Conservation (phyloP, 768 basidiomycete species). For the Hygrophorus russula region DNA sequence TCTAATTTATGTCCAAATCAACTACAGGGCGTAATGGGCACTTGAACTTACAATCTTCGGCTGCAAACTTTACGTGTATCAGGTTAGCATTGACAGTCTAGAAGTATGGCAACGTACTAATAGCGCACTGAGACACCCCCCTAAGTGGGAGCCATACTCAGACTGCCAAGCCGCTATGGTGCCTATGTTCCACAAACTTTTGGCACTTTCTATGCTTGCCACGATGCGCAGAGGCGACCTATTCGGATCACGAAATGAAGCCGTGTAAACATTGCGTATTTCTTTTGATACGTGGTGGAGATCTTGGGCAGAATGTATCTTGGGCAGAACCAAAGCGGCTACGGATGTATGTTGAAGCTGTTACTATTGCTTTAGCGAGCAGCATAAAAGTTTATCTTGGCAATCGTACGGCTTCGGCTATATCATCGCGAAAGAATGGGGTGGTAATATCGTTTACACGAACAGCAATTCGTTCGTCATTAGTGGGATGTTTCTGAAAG, state of each 20-base stretch:
- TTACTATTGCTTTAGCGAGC: neutral
- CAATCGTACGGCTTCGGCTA: conserved; percentile 41
- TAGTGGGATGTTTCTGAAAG: conserved; percentile 25
- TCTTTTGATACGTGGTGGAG: conserved; percentile 47
- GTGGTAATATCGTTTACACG: conserved; percentile 61
- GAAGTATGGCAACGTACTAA: conserved; percentile 34
- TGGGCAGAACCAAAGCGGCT: conserved; percentile 71
- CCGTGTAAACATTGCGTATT: conserved; percentile 22
- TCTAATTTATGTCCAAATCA: conserved; percentile 33
- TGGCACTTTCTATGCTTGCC: conserved; percentile 81
- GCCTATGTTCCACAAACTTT: conserved; percentile 51
- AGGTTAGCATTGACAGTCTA: neutral
- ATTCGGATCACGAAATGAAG: conserved; percentile 7
- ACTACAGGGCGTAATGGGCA: neutral
- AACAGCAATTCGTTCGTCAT: conserved; percentile 47
- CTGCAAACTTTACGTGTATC: conserved; percentile 58
- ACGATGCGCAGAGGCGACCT: conserved; percentile 42
- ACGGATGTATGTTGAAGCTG: conserved; percentile 39
- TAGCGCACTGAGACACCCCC: conserved; percentile 50
- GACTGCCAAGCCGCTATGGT: conserved; percentile 65
- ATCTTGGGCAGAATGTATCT: conserved; percentile 63
- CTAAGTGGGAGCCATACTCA: conserved; percentile 30
- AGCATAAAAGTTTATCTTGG: neutral
- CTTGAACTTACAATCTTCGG: conserved; percentile 71
- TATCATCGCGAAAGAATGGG: conserved; percentile 54